A percentile compares a stretch with the other conserved stretches of the same genome.
Conservation (phyloP, 139 green algal genomes). For the Coelastrella sp. region DNA sequence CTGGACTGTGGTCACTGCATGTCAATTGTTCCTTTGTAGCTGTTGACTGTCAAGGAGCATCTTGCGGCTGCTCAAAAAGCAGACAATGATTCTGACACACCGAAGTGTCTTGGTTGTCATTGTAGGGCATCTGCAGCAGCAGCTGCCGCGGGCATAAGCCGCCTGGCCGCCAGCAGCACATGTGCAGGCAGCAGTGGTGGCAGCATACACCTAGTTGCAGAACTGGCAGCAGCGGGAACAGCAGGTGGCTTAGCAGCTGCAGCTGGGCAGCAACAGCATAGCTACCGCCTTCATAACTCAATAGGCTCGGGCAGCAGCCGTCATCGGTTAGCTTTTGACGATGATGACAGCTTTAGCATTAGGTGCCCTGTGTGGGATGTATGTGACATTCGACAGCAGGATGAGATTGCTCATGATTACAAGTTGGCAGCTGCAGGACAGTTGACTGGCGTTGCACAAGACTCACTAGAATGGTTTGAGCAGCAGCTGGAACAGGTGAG, state of each 20-base stretch:
- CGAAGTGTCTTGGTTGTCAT: too few relatives aligned
- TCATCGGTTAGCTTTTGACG: background rate
- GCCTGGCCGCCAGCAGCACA: slow-evolving; percentile 2
- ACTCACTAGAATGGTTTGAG: slow-evolving; percentile 31
- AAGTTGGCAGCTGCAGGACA: background rate
- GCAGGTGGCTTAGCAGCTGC: background rate
- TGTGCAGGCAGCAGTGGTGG: background rate
- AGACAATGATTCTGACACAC: too few relatives aligned
- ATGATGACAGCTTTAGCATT: background rate
- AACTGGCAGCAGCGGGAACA: background rate
- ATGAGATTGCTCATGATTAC: background rate
- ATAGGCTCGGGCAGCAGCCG: background rate
- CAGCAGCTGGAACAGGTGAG: background rate
- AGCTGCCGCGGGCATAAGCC: background rate
- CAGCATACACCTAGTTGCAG: background rate
- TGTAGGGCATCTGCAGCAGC: background rate
- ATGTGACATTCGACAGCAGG: background rate
- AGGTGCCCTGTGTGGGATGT: background rate
- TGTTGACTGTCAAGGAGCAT: too few relatives aligned
- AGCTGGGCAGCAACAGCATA: slow-evolving; percentile 16
- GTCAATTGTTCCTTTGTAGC: too few relatives aligned
- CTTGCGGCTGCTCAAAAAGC: too few relatives aligned
- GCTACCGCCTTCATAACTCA: background rate
- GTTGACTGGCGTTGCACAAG: background rate
- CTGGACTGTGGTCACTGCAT: too few relatives aligned